A percentile compares a stretch with the other conserved stretches of the same genome.
These are phyloP conservation scores for Sporisorium scitamineum DNA, from an alignment of 1,284 basidiomycete species.

Conservation along the genomic window DNA sequence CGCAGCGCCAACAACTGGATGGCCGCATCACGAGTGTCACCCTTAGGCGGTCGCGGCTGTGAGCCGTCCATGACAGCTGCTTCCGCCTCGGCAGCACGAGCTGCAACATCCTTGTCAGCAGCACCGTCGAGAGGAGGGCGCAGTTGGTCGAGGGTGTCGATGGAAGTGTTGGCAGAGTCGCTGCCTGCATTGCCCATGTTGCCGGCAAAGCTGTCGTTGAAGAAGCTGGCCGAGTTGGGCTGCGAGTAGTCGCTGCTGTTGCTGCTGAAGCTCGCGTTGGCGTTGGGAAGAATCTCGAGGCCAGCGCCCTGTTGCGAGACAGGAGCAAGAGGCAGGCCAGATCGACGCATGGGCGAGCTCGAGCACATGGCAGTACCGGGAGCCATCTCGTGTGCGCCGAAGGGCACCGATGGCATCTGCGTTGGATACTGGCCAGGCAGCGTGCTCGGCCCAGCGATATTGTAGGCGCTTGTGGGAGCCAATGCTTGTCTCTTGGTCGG, in stretches of 20 bases:
- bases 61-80: not conserved
- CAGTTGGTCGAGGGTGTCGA: slow-evolving; percentile 42
- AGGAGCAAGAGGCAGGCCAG: slow-evolving; percentile 24
- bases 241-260: slow-evolving; percentile 50
- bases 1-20: slow-evolving; percentile 50
- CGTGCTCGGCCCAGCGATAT: slow-evolving; percentile 31
- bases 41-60: slow-evolving; percentile 30
- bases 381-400: slow-evolving; percentile 18
- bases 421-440: slow-evolving; percentile 15
- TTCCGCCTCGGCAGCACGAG: slow-evolving; percentile 8
- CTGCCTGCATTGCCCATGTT: slow-evolving; percentile 43
- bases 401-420: slow-evolving; percentile 13
- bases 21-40: slow-evolving; percentile 45
- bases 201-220: slow-evolving; percentile 46
- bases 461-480: slow-evolving; percentile 28
- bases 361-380: slow-evolving; percentile 22
- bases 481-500: slow-evolving; percentile 32
- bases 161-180: slow-evolving; percentile 44
- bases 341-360: slow-evolving; percentile 35
- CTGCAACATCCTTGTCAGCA: slow-evolving; percentile 13
- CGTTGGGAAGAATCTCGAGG: slow-evolving; percentile 12
- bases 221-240: slow-evolving; percentile 45
- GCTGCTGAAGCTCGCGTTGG: slow-evolving; percentile 45
- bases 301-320: slow-evolving; percentile 14
- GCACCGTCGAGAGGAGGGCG: slow-evolving; percentile 30